phyloP scores from a whole-genome alignment of 2,329 filamentous ascomycete species.

The Fusarium mundagurra region DNA sequence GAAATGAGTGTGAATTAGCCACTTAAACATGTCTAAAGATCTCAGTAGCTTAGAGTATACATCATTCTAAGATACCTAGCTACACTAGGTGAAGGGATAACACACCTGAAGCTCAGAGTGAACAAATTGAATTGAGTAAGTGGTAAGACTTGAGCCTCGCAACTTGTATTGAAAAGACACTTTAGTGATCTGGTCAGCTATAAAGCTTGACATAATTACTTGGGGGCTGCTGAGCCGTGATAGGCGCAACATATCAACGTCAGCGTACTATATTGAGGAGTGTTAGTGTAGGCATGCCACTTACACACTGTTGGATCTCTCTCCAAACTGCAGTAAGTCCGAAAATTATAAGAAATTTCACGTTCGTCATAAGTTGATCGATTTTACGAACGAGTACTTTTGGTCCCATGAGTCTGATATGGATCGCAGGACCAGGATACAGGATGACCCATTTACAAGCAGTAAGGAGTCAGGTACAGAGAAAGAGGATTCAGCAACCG shows the following conservation, averaged over 20 bases:
- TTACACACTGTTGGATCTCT: neutral
- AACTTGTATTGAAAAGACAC: neutral
- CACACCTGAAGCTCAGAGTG: neutral
- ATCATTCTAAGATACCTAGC: neutral
- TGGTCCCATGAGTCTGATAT: neutral
- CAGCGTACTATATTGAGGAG: neutral
- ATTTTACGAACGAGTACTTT: neutral
- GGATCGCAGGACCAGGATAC: neutral
- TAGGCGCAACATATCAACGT: neutral
- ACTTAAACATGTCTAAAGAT: neutral
- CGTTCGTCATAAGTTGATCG: neutral
- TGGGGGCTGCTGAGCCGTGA: neutral
- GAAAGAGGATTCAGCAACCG: conserved; percentile 32
- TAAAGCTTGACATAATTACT: neutral
- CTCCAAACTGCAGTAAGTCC: neutral
- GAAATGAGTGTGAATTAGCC: too few relatives aligned
- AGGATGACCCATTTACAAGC: conserved; percentile 45
- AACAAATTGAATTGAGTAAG: neutral
- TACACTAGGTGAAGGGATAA: neutral
- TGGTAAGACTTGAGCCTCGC: neutral
- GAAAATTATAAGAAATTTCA: too few relatives aligned
- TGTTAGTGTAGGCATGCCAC: neutral
- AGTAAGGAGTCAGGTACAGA: conserved; percentile 16
- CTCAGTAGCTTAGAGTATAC: neutral
- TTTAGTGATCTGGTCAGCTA: neutral